Base-by-base conservation (phyloP, 1,139 yeast genomes). In the Candida neerlandica region DNA sequence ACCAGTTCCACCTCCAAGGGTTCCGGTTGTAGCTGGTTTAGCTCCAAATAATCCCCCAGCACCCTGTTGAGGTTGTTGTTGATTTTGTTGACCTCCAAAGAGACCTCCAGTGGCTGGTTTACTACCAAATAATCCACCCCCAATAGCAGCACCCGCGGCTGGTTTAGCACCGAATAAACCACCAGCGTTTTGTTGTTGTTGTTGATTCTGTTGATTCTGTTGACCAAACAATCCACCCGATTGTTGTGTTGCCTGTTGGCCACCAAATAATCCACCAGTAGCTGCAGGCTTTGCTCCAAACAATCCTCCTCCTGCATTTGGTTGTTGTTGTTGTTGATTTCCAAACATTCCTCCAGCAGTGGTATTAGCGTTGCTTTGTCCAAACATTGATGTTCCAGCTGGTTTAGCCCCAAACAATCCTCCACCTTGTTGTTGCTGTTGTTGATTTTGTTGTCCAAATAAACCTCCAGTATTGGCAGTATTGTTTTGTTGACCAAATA, bases 161-260 rank as follows among this genome's bases (percentile, higher is more conserved):
- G 53, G 45, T 48, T 50, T 49, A 16, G 43, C 51, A 11, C 60
- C 59, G 44, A 64, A 63, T 12, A 58, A 51, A 2, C 65, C 64
- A 12, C 66, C 64, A 16, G 38, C 23, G 3, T 34, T 15, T 38
- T 30, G 50, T 35, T 12, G 56, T 35, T 12, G 56, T 49, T 49
- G 52, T 47, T 41, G 51, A 45, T 48, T 49, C 54, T 49, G 52
- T 47, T 41, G 51, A 45, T 48, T 49, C 54, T 51, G 48, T 50
- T 40, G 41, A 56, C 76, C 76, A 55, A 73, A 72, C 39, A 74
- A 56, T 1, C 72, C 71, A 2, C 67, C 67, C 18, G 29, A 30
- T 9, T 21, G 26, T 46, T 54, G 47, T 41, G 43, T 40, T 50
- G 53, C 26, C 51, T 59, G 51, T 53, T 58, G 45, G 16, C 64